A percentile compares a stretch with the other conserved stretches of the same genome.
Conservation (phyloP, 1,284 basidiomycete genomes). For the Rhodotorula glutinis region DNA sequence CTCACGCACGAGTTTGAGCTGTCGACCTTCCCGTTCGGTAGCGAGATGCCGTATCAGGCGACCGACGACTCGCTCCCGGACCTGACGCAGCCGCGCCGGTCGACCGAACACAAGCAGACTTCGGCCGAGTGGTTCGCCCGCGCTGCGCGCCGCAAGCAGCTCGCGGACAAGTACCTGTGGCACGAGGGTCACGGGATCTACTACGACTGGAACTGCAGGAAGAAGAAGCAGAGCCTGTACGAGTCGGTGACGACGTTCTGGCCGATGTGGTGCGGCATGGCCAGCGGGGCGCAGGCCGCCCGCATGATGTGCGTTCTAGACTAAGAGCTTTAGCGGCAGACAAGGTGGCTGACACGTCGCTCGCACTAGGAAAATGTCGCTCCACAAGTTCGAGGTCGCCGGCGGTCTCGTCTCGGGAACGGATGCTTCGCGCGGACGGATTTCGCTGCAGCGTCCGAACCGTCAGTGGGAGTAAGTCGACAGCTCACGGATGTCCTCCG, state of each 20-base stretch:
- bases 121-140: constrained; percentile 87
- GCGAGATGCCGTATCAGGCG: constrained; percentile 52
- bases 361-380: constrained; percentile 63
- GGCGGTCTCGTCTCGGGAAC: constrained; percentile 97
- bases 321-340: too few relatives aligned
- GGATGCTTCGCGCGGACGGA: constrained; percentile 91
- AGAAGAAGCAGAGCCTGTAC: constrained; percentile 85
- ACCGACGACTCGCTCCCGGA: constrained; percentile 23
- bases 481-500: neutral
- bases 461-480: constrained; percentile 75
- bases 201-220: constrained; percentile 92
- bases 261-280: constrained; percentile 96
- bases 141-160: constrained; percentile 72
- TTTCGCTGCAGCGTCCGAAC: constrained; percentile 93
- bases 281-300: constrained; percentile 89
- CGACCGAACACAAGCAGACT: constrained; percentile 56
- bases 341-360: too few relatives aligned
- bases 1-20: constrained; percentile 88
- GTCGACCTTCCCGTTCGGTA: constrained; percentile 83
- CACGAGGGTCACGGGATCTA: constrained; percentile 92
- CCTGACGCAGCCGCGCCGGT: constrained; percentile 15
- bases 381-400: constrained; percentile 92
- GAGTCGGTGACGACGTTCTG: constrained; percentile 94
- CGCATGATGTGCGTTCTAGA: constrained; percentile 70
- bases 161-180: constrained; percentile 92